Conservation (phyloP, 2,329 filamentous ascomycete genomes). For the Coccinonectria pachysandricola region DNA sequence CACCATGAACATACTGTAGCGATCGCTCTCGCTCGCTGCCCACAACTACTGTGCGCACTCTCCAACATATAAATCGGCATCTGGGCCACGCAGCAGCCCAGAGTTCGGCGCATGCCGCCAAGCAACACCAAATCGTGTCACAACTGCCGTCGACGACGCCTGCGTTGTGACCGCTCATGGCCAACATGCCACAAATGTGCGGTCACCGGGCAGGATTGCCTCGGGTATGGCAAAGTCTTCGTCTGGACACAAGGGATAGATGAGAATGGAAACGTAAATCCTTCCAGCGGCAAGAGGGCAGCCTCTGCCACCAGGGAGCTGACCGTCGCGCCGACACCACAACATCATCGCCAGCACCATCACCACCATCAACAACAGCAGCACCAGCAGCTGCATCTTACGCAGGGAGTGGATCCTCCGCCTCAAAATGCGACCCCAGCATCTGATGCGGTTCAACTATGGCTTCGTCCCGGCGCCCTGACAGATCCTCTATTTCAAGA, state of each 20-base stretch:
- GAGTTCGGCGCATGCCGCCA: constrained; percentile 24
- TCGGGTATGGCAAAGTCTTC: constrained; percentile 51
- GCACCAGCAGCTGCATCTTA: constrained; percentile 3
- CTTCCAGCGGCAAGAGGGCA: too few relatives aligned
- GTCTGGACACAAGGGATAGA: constrained; percentile 48
- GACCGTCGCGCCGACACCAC: too few relatives aligned
- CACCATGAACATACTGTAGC: constrained; percentile 14
- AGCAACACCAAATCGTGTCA: constrained; percentile 41
- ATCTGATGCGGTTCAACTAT: constrained; percentile 10
- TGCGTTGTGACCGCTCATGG: constrained; percentile 51
- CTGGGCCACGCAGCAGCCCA: constrained; percentile 18
- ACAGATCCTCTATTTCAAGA: constrained; percentile 47
- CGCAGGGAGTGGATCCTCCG: too few relatives aligned
- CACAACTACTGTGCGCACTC: constrained; percentile 10
- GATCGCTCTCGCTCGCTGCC: constrained; percentile 10
- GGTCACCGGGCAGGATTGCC: constrained; percentile 44
- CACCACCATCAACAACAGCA: constrained; percentile 1
- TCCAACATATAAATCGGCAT: constrained; percentile 5
- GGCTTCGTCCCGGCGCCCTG: constrained; percentile 22
- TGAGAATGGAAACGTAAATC: constrained; percentile 34
- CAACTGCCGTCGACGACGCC: constrained; percentile 50
- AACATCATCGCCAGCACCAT: constrained; percentile 2
- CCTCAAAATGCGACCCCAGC: constrained; percentile 13
- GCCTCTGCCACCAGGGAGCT: too few relatives aligned
- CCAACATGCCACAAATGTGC: constrained; percentile 51